phyloP scores from a whole-genome alignment of 441 rosid genomes.

The Viola pubescens region DNA sequence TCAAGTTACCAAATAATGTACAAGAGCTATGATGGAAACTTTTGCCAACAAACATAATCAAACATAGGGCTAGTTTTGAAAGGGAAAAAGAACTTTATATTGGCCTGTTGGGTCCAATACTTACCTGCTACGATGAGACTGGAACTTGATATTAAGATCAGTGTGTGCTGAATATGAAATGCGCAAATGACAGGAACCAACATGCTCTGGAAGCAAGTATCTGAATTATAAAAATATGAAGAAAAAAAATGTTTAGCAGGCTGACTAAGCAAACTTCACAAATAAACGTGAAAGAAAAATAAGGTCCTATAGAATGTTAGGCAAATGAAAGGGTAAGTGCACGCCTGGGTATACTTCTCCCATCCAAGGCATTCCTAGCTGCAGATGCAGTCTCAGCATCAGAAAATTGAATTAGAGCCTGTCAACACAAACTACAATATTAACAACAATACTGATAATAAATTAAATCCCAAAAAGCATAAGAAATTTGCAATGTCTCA shows the following conservation, averaged over 20 bases:
- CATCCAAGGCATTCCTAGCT: conserved; percentile 86
- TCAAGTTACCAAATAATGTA: conserved; percentile 19
- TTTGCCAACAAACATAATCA: conserved; percentile 16
- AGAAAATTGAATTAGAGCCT: conserved; percentile 92
- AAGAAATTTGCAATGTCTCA: conserved; percentile 21
- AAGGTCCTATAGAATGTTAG: background rate
- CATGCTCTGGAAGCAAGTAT: conserved; percentile 88
- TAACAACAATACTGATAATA: conserved; percentile 12
- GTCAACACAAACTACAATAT: conserved; percentile 19
- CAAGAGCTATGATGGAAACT: conserved; percentile 2
- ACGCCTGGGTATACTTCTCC: conserved; percentile 93
- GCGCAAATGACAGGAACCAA: conserved; percentile 66
- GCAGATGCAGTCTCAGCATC: conserved; percentile 89
- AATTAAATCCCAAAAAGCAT: conserved; percentile 5
- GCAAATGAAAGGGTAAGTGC: conserved; percentile 14
- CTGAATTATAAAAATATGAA: conserved; percentile 26
- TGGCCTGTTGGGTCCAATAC: conserved; percentile 12
- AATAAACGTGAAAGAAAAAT: conserved; percentile 2
- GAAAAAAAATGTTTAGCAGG: background rate
- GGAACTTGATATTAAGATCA: conserved; percentile 97
- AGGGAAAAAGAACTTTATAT: conserved; percentile 6
- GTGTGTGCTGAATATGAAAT: conserved; percentile 98
- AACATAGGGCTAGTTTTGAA: too few species aligned
- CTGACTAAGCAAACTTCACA: background rate
- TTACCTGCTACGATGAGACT: conserved; percentile 99